Evolutionary conservation across 768 basidiomycete genomes (phyloP).

Genomic region (Agrocybe praecox): DNA sequence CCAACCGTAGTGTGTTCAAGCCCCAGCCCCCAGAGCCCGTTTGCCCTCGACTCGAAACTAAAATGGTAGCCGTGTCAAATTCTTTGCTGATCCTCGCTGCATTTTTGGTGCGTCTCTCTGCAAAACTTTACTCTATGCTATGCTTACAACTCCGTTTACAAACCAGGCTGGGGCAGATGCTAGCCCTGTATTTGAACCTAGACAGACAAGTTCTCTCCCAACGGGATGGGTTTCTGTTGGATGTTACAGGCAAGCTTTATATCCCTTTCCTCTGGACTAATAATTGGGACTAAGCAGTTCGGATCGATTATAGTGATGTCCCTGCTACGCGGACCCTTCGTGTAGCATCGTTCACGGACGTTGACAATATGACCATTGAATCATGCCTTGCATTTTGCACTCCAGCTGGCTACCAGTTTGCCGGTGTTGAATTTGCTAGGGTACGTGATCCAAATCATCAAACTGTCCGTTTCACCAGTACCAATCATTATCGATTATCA

Average conservation of each 20-base stretch:
- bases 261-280: not conserved
- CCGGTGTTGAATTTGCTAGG: slow-evolving; percentile 46
- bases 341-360: slow-evolving; percentile 39
- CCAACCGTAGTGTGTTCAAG: no score
- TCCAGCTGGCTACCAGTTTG: slow-evolving; percentile 50
- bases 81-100: no score
- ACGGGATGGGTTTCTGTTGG: slow-evolving; percentile 12
- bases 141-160: not conserved
- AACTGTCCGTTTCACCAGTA: not conserved
- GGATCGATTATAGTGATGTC: slow-evolving; percentile 45
- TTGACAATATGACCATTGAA: slow-evolving; percentile 61
- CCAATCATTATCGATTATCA: no score
- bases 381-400: slow-evolving; percentile 48
- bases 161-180: not conserved
- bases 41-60: no score
- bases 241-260: slow-evolving; percentile 8
- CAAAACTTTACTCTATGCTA: no score
- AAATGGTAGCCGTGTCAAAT: no score
- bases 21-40: no score
- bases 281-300: no score
- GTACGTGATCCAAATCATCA: not conserved
- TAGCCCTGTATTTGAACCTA: not conserved
- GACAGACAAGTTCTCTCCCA: slow-evolving; percentile 7
- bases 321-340: slow-evolving; percentile 55
- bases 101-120: no score